Evolutionary conservation across 1,139 yeast species (phyloP), one percentile per base, ranked within the genome.

Genomic region (Hansenula sp.): DNA sequence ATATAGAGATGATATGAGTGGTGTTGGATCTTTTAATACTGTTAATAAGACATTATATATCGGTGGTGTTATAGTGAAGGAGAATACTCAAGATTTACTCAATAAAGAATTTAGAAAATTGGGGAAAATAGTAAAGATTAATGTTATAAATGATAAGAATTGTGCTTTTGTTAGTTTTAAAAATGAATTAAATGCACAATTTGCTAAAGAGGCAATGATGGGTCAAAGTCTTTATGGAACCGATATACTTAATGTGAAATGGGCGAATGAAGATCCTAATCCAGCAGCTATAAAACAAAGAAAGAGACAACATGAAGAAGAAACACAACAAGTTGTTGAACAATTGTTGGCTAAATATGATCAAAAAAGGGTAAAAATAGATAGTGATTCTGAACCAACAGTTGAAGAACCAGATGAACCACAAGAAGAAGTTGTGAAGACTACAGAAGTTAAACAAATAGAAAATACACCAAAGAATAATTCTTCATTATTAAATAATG

Each of bases 171-270:
- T 92, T 9, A 82, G 87, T 1, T 92, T 68, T 58, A 69, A 70
- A 41, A 61, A 71, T 33, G 96, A 87, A 53, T 60, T 71, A 25
- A 81, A 76, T 55, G 97, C 97, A 0, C 97, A 90, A 60, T 90
- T 90, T 68, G 96, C 96, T 1, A 86, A 87, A 55, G 97, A 89
- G 58, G 95, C 95, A 3, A 85, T 89, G 95, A 77, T 82, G 34
- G 79, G 81, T 41, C 97, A 92, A 57, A 73, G 86, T 6, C 61
- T 90, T 24, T 68, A 51, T 27, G 55, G 44, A 6, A 52, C 57
- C 3, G 95, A 86, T 45, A 71, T 85, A 0, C 58, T 90, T 39
- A 74, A 72, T 47, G 77, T 90, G 2, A 73, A 89, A 46, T 92
- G 97, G 97, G 96, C 97, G 0, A 80, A 77, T 43, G 92, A 83